A percentile compares a stretch with the other conserved stretches of the same genome.
Conservation (phyloP, 176 grass and related monocot species). For the Stipa capillata region DNA sequence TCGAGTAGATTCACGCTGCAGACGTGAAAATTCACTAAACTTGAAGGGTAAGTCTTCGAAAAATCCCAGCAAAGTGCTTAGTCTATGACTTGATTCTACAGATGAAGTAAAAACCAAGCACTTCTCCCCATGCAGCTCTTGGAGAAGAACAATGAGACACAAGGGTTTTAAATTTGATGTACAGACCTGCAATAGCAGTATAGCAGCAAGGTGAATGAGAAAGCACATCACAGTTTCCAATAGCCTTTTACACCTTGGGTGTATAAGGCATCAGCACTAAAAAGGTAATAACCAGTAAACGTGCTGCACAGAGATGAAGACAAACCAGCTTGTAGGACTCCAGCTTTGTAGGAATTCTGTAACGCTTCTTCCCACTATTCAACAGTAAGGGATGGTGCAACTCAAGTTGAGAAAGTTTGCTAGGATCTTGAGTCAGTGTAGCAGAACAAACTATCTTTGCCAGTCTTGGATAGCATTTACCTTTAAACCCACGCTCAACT, state of each 20-base stretch:
- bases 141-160: constrained; percentile 69
- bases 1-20: constrained; percentile 63
- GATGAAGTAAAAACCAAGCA: constrained; percentile 87
- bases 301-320: constrained; percentile 3
- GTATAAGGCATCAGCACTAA: neutral
- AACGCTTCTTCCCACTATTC: constrained; percentile 76
- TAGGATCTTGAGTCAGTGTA: constrained; percentile 92
- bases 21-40: constrained; percentile 83
- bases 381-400: constrained; percentile 78
- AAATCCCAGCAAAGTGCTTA: constrained; percentile 67
- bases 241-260: neutral
- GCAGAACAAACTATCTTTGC: constrained; percentile 76
- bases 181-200: constrained; percentile 46
- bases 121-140: constrained; percentile 59
- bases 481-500: constrained; percentile 66
- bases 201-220: neutral
- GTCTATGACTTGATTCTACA: constrained; percentile 73
- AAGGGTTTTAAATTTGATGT: constrained; percentile 78
- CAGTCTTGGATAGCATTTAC: constrained; percentile 66
- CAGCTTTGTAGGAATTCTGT: constrained; percentile 59
- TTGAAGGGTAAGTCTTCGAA: constrained; percentile 65
- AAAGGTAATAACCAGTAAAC: neutral
- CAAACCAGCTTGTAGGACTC: constrained; percentile 73
- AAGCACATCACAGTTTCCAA: neutral
- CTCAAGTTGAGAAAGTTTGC: constrained; percentile 86